Evolutionary conservation across 2,329 filamentous ascomycete species (phyloP).

Genomic region (Zopfia rhizophila): DNA sequence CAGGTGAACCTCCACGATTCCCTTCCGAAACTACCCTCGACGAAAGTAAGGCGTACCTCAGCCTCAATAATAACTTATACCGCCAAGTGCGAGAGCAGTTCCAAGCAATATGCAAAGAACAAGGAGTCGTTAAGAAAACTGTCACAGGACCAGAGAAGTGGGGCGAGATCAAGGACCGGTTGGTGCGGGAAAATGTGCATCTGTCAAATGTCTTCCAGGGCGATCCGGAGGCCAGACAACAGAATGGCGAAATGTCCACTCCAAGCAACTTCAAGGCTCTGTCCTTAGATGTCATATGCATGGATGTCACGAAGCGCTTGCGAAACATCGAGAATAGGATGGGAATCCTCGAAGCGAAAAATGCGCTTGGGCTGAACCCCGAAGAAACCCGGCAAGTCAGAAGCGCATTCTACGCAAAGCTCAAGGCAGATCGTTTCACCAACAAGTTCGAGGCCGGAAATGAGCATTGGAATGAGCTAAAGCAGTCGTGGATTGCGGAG

Average conservation of each 20-base stretch:
- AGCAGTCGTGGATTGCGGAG: constrained; percentile 72
- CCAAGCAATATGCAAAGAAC: constrained; percentile 74
- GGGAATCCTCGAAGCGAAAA: constrained; percentile 79
- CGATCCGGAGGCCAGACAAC: constrained; percentile 64
- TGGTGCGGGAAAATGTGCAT: constrained; percentile 72
- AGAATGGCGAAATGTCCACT: constrained; percentile 35
- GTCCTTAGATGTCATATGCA: constrained; percentile 81
- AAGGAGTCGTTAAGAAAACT: constrained; percentile 78
- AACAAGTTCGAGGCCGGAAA: constrained; percentile 78
- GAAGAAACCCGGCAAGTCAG: constrained; percentile 74
- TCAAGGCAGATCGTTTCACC: constrained; percentile 73
- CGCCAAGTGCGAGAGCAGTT: constrained; percentile 73
- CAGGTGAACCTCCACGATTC: constrained; percentile 76
- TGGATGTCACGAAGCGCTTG: constrained; percentile 83
- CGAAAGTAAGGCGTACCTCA: constrained; percentile 77
- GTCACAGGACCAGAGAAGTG: constrained; percentile 77
- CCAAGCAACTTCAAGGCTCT: constrained; percentile 68
- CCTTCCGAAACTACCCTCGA: constrained; percentile 85
- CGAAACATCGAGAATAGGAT: constrained; percentile 72
- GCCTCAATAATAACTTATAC: constrained; percentile 72
- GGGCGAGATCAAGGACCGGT: constrained; percentile 74
- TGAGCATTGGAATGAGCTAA: constrained; percentile 77
- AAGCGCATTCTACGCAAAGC: constrained; percentile 71
- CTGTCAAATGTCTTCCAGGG: constrained; percentile 70
- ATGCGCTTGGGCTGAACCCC: constrained; percentile 74